Base-by-base conservation (phyloP, 2,329 filamentous ascomycete genomes). In the Plectosphaerella plurivora region DNA sequence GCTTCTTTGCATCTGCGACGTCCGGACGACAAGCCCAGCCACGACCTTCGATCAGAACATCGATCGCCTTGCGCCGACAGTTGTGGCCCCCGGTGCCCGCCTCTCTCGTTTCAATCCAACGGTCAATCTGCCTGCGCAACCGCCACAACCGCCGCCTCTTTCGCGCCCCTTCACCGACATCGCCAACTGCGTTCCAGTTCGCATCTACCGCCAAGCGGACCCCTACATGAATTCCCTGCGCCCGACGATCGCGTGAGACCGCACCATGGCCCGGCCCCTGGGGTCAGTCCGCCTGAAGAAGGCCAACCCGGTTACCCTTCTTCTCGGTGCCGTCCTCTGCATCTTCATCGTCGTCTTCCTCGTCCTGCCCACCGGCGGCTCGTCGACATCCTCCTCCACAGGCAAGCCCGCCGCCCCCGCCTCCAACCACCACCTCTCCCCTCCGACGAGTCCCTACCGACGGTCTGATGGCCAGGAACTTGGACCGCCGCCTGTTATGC, bases 401-500 rank as follows among this genome's bases (percentile, higher is more conserved):
- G 9, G 22, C 9, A 78, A 62, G 75, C 78, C 64, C 71, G 81
- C 59, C 62, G 75, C 74, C 58, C 78, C 66, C 54, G 66, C 69
- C 12, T 68, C 70, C 50, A 68, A 74, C 53, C 72, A 74, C 58
- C 71, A 73, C 57, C 66, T 74, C 18, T 74, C 71, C 46, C 71
- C 71, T 20, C 71, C 71, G 28, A 74, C 71, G 3, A 71, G 69
- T 49, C 71, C 71, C 20, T 74, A 74, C 61, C 65, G 63, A 68
- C 76, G 69, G 67, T 16, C 28, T n/a, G 22, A 25, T 22, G 44
- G 44, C 44, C 69, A 64, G 66, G 81, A 76, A 66, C 65, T 71
- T 51, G 75, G 78, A 44, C 87, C 91, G 47, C 91, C 93, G 51
- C 92, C 93, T 9, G 92, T 99, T 46, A 83, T 89, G 37, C 91